Conservation (phyloP, 106 monocot genomes). For the Hemerocallis citrina region DNA sequence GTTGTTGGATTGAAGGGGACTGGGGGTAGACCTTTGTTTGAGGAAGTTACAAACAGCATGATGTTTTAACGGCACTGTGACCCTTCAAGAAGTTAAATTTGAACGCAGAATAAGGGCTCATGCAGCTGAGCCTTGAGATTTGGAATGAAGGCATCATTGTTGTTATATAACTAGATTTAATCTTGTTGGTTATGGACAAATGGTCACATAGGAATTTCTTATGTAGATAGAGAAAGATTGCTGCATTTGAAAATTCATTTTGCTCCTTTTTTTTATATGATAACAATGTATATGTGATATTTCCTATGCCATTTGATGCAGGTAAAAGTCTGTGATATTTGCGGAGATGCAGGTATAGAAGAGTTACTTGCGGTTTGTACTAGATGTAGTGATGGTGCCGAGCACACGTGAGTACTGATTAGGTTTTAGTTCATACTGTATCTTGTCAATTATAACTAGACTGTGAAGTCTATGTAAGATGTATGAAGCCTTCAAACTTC, state of each 20-base stretch:
- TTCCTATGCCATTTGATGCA: slow-evolving; percentile 16
- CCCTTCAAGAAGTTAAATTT: too few species aligned
- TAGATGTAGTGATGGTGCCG: slow-evolving; percentile 93
- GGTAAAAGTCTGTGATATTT: slow-evolving; percentile 99
- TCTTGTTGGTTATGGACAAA: background rate
- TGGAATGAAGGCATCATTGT: background rate
- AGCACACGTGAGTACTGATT: slow-evolving; percentile 76
- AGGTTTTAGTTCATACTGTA: background rate
- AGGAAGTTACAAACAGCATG: background rate
- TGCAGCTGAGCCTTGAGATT: background rate
- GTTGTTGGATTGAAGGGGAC: background rate
- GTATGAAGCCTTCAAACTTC: too few species aligned
- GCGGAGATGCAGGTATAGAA: slow-evolving; percentile 87
- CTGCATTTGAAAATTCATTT: background rate
- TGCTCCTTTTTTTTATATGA: background rate
- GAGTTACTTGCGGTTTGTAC: slow-evolving; percentile 77
- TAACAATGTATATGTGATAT: background rate
- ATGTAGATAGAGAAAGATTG: too few species aligned
- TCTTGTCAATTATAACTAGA: background rate
- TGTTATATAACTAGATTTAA: background rate
- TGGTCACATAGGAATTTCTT: slow-evolving; percentile 4
- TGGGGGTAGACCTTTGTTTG: background rate
- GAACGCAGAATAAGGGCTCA: background rate
- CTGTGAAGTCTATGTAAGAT: too few species aligned
- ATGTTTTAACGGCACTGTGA: background rate